These are phyloP conservation scores for Acanthamoeba culbertsoni DNA, from an alignment of 208 protist species.

Conservation along the genomic window DNA sequence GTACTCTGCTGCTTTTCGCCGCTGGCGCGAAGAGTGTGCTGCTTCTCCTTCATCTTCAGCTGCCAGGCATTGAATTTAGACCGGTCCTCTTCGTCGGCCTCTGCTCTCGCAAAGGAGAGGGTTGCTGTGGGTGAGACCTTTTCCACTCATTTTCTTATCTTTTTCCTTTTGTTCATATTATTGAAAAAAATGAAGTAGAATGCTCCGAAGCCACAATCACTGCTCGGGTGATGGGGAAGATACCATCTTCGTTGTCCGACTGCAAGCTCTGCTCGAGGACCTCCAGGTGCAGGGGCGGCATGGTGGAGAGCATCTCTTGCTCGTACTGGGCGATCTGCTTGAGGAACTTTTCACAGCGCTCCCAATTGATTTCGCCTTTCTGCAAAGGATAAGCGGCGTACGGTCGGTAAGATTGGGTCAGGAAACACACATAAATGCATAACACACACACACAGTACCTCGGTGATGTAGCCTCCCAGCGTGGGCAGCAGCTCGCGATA, in stretches of 20 bases:
- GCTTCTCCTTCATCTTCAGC: conserved; percentile 19
- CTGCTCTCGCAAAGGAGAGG: too few relatives aligned
- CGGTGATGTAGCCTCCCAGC: conserved; percentile 86
- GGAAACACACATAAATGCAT: too few relatives aligned
- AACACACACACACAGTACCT: too few relatives aligned
- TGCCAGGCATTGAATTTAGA: conserved; percentile 34
- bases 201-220: too few relatives aligned
- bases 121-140: too few relatives aligned
- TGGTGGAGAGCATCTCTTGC: conserved; percentile 44
- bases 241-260: conserved; percentile 1
- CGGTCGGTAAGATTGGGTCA: too few relatives aligned
- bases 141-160: too few relatives aligned
- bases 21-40: not conserved
- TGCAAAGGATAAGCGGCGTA: too few relatives aligned
- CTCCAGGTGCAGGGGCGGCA: conserved; percentile 51
- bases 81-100: not conserved
- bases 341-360: conserved; percentile 53
- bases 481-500: conserved; percentile 86
- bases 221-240: too few relatives aligned
- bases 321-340: conserved; percentile 33
- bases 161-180: too few relatives aligned
- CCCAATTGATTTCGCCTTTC: conserved; percentile 49
- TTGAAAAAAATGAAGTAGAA: too few relatives aligned
- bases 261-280: conserved; percentile 45
- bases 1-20: not conserved